Percentiles rank a stretch among this genome's conserved stretches.
phyloP scores from a whole-genome alignment of 2,329 filamentous ascomycete species.

The Aspergillus alliaceus region DNA sequence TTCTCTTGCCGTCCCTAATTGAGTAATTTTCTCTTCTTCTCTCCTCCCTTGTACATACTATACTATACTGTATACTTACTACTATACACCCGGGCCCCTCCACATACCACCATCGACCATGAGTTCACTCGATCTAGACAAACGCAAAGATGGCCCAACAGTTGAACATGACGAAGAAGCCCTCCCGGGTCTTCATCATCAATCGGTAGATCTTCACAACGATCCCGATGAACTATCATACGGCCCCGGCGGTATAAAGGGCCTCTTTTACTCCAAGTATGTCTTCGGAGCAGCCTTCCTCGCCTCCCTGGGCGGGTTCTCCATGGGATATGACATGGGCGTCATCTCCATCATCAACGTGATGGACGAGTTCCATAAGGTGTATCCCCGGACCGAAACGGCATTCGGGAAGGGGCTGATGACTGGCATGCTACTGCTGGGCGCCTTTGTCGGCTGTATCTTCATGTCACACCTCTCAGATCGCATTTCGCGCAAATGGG shows the following conservation, averaged over 20 bases:
- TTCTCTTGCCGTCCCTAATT: background rate
- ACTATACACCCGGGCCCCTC: background rate
- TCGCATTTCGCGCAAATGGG: constrained; percentile 43
- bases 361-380: constrained; percentile 46
- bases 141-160: background rate
- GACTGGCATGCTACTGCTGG: constrained; percentile 45
- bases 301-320: constrained; percentile 42
- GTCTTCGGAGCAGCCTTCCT: constrained; percentile 43
- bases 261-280: constrained; percentile 37
- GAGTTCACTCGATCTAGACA: background rate
- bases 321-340: constrained; percentile 47
- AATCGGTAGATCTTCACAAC: background rate
- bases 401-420: constrained; percentile 43
- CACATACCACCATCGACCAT: background rate
- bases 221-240: constrained; percentile 17
- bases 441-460: constrained; percentile 34
- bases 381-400: constrained; percentile 36
- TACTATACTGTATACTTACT: background rate
- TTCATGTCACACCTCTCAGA: constrained; percentile 42
- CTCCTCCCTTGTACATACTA: background rate
- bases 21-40: background rate
- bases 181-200: background rate
- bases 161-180: background rate
- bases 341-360: constrained; percentile 47
- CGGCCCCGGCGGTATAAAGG: constrained; percentile 29